A percentile compares a stretch with the other conserved stretches of the same genome.
Conservation (phyloP, 2,329 filamentous ascomycete genomes). For the Aureobasidium namibiae region DNA sequence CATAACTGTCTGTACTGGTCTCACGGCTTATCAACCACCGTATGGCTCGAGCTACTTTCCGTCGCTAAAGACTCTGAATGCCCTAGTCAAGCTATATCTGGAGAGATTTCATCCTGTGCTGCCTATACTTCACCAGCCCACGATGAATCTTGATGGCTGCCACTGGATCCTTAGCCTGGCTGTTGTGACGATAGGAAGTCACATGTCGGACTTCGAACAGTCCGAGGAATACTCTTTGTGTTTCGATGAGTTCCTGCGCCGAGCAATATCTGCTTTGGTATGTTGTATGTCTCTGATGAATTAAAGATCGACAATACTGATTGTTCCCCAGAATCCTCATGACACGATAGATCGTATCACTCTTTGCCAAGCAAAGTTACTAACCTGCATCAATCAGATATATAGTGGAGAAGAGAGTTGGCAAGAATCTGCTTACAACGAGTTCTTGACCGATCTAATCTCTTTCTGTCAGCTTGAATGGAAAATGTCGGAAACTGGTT, state of each 20-base stretch:
- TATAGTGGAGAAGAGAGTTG: conserved; percentile 17
- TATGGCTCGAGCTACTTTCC: conserved; percentile 21
- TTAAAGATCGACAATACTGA: neutral
- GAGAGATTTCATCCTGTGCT: conserved; percentile 23
- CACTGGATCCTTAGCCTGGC: conserved; percentile 22
- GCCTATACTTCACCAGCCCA: conserved; percentile 23
- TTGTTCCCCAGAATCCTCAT: neutral
- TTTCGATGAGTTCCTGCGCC: conserved; percentile 15
- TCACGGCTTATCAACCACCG: conserved; percentile 11
- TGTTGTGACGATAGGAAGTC: conserved; percentile 23
- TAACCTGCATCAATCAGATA: conserved; percentile 14
- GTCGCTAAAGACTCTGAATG: conserved; percentile 17
- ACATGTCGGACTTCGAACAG: conserved; percentile 16
- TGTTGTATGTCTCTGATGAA: neutral
- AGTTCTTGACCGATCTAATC: conserved; percentile 6
- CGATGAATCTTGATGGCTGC: conserved; percentile 14
- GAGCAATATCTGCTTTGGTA: conserved; percentile 8
- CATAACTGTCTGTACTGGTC: conserved; percentile 7
- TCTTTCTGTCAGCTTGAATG: conserved; percentile 14
- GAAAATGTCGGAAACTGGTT: conserved; percentile 9
- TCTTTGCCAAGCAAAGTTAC: conserved; percentile 14
- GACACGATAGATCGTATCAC: conserved; percentile 13
- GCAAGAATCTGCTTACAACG: conserved; percentile 12
- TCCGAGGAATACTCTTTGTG: conserved; percentile 13
- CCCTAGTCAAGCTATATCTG: conserved; percentile 22